phyloP scores from a whole-genome alignment of 441 rosid species.

The Adansonia gregorii region DNA sequence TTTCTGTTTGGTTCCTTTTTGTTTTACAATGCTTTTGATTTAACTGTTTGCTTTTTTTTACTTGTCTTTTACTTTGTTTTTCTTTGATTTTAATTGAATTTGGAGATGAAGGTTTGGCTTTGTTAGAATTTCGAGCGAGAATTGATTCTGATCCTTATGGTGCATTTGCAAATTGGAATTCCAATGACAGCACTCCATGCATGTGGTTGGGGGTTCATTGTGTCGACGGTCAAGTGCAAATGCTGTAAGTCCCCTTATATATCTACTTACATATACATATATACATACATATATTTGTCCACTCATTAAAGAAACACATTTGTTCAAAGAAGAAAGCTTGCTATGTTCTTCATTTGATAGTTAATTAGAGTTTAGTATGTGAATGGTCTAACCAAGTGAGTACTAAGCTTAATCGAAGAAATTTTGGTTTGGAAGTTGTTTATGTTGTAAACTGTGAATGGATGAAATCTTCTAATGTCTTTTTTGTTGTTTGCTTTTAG shows the following conservation, averaged over 20 bases:
- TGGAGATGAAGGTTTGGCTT: conserved; percentile 56
- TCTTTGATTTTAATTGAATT: conserved; percentile 30
- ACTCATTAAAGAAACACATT: too few relatives aligned
- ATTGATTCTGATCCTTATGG: conserved; percentile 68
- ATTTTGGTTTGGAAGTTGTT: conserved; percentile 6
- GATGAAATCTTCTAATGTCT: conserved; percentile 25
- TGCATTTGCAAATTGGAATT: conserved; percentile 70
- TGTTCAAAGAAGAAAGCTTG: not conserved
- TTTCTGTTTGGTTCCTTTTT: conserved; percentile 6
- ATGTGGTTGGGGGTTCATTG: conserved; percentile 81
- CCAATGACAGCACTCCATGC: conserved; percentile 58
- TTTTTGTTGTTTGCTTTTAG: conserved; percentile 42
- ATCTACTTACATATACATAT: not conserved
- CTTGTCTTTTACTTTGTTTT: not conserved
- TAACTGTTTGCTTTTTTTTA: not conserved
- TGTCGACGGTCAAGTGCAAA: conserved; percentile 64
- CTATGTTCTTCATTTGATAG: not conserved
- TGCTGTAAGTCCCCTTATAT: conserved; percentile 60
- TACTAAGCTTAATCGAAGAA: not conserved
- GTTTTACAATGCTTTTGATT: not conserved
- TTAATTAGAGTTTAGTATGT: not conserved
- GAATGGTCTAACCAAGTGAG: not conserved
- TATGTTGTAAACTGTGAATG: conserved; percentile 13
- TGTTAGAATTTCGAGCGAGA: conserved; percentile 66
- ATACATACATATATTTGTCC: not conserved